Base-by-base conservation (phyloP, 75 land plant genomes). In the Pseudotsuga menziesii region DNA sequence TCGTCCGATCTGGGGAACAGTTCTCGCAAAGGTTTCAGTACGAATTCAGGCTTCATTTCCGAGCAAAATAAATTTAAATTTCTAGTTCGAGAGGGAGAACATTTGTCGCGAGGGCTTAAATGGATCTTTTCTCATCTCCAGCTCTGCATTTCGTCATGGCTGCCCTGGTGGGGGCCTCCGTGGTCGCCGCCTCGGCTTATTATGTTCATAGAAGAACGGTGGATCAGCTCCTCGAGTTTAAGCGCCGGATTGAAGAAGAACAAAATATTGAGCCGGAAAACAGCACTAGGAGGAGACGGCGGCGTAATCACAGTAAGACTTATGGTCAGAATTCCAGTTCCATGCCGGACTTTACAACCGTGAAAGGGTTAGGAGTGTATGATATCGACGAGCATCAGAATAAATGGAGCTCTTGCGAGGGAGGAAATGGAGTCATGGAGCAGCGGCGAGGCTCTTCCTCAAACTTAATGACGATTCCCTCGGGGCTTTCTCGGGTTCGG, bases 141-240 rank as follows among this genome's bases (percentile, higher is more conserved):
- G 61, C 87, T 16, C 76, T 88, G 17, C 93, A 91, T 64, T 79
- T 96, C 55, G 89, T 91, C 44, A 74, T 89, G 80, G 99, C 98
- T 84, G 95, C 98, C 57, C 78, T 97, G 64, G 86, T 91, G 3
- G 95, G 99, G 64, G 99, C 99, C 4, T 85, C 93, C 35, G 57
- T 97, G 48, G 94, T 90, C 36, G 95, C 98, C 17, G 93, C 88
- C 3, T 92, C 98, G 7, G 99, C 95, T 0, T 94, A 89, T 61
- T 92, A 85, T 76, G 81, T 92, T 88, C 98, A 97, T 82, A 84
- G 86, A 67, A 82, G 90, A 81, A 86, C 93, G 44, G 78, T 97
- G 61, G 77, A 88, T 12, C 89, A 90, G 82, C 76, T 96, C 72
- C 88, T 89, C 36, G 85, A 91, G 56, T 84, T 88, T 64, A 86